A percentile compares a stretch with the other conserved stretches of the same genome.
phyloP scores from a whole-genome alignment of 768 basidiomycete species.

The Trametes maxima region DNA sequence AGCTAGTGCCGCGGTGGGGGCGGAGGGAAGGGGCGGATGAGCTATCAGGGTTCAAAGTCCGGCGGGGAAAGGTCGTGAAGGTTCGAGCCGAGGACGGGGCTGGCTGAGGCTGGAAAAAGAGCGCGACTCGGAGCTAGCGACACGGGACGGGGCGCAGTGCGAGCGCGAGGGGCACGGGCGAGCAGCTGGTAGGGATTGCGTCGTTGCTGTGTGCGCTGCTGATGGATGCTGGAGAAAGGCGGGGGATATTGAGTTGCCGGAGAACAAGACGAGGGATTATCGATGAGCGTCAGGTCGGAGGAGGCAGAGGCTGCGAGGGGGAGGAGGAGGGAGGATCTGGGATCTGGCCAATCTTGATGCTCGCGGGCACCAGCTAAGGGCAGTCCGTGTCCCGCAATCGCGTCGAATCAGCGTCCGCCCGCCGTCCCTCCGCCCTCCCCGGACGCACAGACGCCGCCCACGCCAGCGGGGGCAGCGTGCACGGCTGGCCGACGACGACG shows the following conservation, averaged over 20 bases:
- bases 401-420: constrained; percentile 3
- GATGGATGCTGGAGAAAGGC: background rate
- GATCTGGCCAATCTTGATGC: background rate
- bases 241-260: background rate
- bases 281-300: background rate
- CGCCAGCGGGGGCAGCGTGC: background rate
- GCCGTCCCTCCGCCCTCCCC: background rate
- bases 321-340: background rate
- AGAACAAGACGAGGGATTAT: background rate
- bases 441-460: background rate
- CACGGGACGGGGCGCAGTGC: background rate
- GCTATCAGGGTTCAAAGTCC: constrained; percentile 10
- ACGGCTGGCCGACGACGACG: background rate
- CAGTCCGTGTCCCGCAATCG: background rate
- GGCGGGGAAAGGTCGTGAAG: constrained; percentile 1
- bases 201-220: too few relatives aligned
- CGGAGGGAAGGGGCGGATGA: background rate
- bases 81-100: background rate
- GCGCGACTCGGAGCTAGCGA: background rate
- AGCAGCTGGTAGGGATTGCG: too few relatives aligned
- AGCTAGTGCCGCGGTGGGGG: too few relatives aligned
- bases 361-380: background rate
- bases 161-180: too few relatives aligned
- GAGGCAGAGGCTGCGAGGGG: background rate
- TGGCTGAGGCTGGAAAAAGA: background rate